Base-by-base conservation (phyloP, 352 stramenopile species). In the Globisporangium emineosum region DNA sequence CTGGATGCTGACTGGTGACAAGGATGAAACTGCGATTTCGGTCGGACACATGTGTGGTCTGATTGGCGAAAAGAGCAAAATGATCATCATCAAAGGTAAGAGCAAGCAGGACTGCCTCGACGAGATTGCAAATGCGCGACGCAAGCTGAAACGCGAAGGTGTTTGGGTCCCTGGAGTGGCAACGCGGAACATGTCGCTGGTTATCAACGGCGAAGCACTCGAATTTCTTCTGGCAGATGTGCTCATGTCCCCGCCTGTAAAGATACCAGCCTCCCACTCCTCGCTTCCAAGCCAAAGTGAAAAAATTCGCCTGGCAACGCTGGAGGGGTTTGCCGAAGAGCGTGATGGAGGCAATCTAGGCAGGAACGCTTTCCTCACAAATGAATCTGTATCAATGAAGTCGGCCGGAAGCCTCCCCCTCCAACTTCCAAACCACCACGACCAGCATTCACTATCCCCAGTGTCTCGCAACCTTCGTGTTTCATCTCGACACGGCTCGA, bases 1-100 rank as follows among this genome's bases (percentile, higher is more conserved):
- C 25, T 99, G 97, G 97, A 98, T 99, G 71, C 86, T 99, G 7
- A 99, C 98, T 19, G 98, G 98, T 15, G 97, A 99, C 69, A 99
- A 99, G 71, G 88, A 98, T 53, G 98, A 99, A 72, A 99, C 97
- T 3, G 98, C 98, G 2, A 98, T 99, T 58, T 99, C 99, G 15
- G 99, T 99, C 23, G 97, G 89, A 5, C 97, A 98, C 57, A 97
- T 97, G 63, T 99, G 96, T 30, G 93, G 94, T 5, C 88, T 99
- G 17, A 89, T 91, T n/a, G 62, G 76, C 9, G 73, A 81, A 29
- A 89, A 83, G 60, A 91, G 78, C 60, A 91, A 89, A 23, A 88
- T 96, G 15, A 71, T 91, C 37, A 88, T 93, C 29, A 91, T 95
- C 62, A 92, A 93, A 51, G 87, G 85, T 12, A 90, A 90, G 53